These are phyloP conservation scores for Trichocladium antarcticum DNA, from an alignment of 495 filamentous ascomycete species.

Conservation along the genomic window DNA sequence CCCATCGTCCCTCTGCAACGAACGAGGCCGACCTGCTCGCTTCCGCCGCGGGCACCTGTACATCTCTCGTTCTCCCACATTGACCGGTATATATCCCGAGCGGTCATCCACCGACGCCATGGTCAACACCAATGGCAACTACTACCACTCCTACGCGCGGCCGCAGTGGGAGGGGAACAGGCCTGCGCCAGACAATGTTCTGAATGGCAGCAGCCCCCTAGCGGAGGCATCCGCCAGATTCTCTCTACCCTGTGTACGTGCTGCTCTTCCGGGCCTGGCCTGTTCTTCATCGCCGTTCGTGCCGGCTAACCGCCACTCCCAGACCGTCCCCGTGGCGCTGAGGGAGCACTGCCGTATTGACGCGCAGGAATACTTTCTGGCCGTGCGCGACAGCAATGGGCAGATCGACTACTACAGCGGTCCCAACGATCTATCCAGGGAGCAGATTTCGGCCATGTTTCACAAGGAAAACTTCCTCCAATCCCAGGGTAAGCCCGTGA, in stretches of 20 bases:
- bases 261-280: neutral
- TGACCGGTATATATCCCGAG: too few relatives aligned
- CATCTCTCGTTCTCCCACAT: neutral
- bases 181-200: conserved; percentile 1
- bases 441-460: conserved; percentile 26
- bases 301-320: conserved; percentile 9
- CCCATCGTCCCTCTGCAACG: neutral
- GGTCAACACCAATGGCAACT: conserved; percentile 8
- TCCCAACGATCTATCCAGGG: conserved; percentile 15
- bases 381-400: conserved; percentile 25
- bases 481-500: conserved; percentile 11
- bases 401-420: conserved; percentile 24
- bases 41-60: neutral
- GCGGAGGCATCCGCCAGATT: conserved; percentile 6
- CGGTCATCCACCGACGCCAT: neutral
- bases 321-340: conserved; percentile 32
- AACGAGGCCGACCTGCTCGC: neutral
- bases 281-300: neutral
- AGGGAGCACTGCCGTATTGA: conserved; percentile 31
- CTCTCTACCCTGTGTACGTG: conserved; percentile 16
- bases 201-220: conserved; percentile 12
- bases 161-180: conserved; percentile 19
- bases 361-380: conserved; percentile 30
- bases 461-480: conserved; percentile 22
- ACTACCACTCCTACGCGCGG: neutral